phyloP scores from a whole-genome alignment of 1,139 yeast genomes.

The Meyerozyma smithsonii region DNA sequence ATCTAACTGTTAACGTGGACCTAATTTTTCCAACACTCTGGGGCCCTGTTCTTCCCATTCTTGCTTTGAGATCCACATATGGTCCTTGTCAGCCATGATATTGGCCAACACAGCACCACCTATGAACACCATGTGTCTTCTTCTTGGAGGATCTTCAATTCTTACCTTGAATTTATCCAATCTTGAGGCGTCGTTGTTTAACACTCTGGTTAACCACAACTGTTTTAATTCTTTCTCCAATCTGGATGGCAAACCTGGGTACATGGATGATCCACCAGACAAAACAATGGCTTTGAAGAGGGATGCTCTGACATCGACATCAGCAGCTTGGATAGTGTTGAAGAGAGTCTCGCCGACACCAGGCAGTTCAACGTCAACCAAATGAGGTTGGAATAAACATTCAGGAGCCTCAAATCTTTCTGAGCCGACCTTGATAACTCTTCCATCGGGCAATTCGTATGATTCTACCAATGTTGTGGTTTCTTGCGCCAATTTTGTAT shows the following conservation, averaged over 20 bases:
- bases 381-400: conserved; percentile 92
- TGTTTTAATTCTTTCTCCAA: conserved; percentile 94
- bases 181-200: conserved; percentile 82
- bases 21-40: conserved; percentile 77
- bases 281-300: conserved; percentile 88
- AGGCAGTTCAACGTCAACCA: conserved; percentile 97
- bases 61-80: conserved; percentile 93
- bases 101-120: conserved; percentile 99
- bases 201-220: conserved; percentile 86
- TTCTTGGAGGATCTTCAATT: conserved; percentile 98
- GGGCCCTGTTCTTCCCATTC: conserved; percentile 99
- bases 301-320: conserved; percentile 85
- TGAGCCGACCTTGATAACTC: conserved; percentile 88
- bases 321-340: conserved; percentile 91
- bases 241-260: conserved; percentile 95
- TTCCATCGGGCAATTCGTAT: conserved; percentile 94
- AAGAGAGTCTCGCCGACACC: conserved; percentile 92
- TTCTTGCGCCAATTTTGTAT: conserved; percentile 81
- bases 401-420: conserved; percentile 98
- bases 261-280: conserved; percentile 98
- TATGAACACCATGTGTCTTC: conserved; percentile 97
- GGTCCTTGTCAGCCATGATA: conserved; percentile 97
- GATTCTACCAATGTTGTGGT: conserved; percentile 90
- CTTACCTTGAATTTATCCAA: conserved; percentile 90
- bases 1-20: conserved; percentile 62